phyloP scores from a whole-genome alignment of 805 yeast species.

The Starmerella floricola region DNA sequence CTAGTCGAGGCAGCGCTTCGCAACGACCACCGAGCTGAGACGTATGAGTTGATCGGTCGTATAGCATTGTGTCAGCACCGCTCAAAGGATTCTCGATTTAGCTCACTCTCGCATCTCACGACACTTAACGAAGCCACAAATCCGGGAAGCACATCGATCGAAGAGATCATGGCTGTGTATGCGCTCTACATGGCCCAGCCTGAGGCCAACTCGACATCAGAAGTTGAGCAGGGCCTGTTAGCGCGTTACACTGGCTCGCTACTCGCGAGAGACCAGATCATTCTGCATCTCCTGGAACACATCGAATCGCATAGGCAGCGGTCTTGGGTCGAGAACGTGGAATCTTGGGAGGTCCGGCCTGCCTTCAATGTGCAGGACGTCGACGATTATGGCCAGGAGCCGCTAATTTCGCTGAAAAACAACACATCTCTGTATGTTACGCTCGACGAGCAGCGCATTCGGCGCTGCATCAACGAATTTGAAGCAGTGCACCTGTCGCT shows the following conservation, averaged over 20 bases:
- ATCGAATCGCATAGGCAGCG: constrained; percentile 42
- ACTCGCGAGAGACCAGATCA: constrained; percentile 46
- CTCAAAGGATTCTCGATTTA: not conserved
- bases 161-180: not conserved
- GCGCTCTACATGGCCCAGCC: constrained; percentile 1
- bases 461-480: constrained; percentile 20
- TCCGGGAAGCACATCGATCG: not conserved
- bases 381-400: constrained; percentile 32
- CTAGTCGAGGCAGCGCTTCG: constrained; percentile 30
- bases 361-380: constrained; percentile 30
- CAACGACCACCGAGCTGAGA: constrained; percentile 33
- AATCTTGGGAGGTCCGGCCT: constrained; percentile 51
- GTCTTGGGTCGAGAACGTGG: constrained; percentile 57
- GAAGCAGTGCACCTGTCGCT: constrained; percentile 18
- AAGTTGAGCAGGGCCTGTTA: constrained; percentile 41
- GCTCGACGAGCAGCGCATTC: constrained; percentile 19
- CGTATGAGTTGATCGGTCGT: constrained; percentile 34
- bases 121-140: constrained; percentile 5
- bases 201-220: constrained; percentile 29
- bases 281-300: constrained; percentile 42
- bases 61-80: not conserved
- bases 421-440: constrained; percentile 16
- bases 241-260: constrained; percentile 52
- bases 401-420: constrained; percentile 11
- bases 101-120: constrained; percentile 6